Evolutionary conservation across 2,329 filamentous ascomycete genomes (phyloP).

Genomic region (Penicillium corylophilum): DNA sequence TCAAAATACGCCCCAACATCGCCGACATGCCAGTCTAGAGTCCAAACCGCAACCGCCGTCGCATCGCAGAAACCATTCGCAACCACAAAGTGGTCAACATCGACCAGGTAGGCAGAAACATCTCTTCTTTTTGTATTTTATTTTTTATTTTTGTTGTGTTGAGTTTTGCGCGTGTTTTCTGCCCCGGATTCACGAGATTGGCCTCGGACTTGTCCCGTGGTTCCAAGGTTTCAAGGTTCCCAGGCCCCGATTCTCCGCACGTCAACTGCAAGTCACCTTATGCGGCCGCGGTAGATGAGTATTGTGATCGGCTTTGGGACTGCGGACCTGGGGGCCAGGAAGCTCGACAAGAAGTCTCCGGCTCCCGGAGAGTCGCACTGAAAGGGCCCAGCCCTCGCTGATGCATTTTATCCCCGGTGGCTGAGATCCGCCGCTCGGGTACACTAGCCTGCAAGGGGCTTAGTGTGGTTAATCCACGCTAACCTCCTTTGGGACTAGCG

Average conservation of each 20-base stretch:
- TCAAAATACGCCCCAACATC: constrained; percentile 13
- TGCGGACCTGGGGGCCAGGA: not conserved
- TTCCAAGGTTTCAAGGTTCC: not conserved
- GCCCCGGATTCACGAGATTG: constrained; percentile 21
- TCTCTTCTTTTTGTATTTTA: not conserved
- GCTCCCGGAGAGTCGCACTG: not conserved
- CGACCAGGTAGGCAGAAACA: constrained; percentile 18
- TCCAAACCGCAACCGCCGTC: constrained; percentile 15
- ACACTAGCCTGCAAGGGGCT: constrained; percentile 31
- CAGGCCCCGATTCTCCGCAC: not conserved
- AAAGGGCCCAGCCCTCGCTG: constrained; percentile 4
- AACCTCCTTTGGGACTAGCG: constrained; percentile 31
- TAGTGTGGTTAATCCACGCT: constrained; percentile 20
- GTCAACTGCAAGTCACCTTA: not conserved
- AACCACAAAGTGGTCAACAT: constrained; percentile 14
- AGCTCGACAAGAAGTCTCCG: not conserved
- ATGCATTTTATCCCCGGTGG: constrained; percentile 21
- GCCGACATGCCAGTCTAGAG: constrained; percentile 18
- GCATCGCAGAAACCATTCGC: constrained; percentile 25
- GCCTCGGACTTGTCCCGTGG: constrained; percentile 25
- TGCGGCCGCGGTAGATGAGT: not conserved
- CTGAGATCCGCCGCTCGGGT: constrained; percentile 35
- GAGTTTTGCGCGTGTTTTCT: constrained; percentile 13
- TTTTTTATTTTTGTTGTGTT: constrained; percentile 2
- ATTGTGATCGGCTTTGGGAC: not conserved